Evolutionary conservation across 164 flowering plant species (phyloP).

Genomic region (Nelumbo lutea): DNA sequence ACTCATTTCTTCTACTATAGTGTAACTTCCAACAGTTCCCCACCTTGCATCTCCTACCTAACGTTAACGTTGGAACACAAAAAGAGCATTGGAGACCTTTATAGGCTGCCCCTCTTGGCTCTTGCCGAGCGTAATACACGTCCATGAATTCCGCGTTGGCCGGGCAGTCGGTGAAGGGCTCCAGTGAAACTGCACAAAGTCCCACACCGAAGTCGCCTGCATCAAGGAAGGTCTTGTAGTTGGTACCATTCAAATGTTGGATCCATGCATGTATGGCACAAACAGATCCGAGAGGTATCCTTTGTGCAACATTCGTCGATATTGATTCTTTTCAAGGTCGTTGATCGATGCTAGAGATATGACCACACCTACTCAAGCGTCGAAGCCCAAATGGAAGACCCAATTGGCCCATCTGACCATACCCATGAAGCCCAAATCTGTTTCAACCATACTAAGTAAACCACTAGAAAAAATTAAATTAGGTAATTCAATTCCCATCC

Average conservation of each 20-base stretch:
- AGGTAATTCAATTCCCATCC: no score
- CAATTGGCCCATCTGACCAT: conserved; percentile 54
- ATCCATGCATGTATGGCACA: conserved; percentile 60
- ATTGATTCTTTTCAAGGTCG: conserved; percentile 31
- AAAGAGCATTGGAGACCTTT: conserved; percentile 28
- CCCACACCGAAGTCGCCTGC: conserved; percentile 63
- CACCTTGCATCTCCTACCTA: conserved; percentile 52
- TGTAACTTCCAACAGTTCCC: conserved; percentile 32
- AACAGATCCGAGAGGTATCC: conserved; percentile 57
- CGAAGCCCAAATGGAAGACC: conserved; percentile 47
- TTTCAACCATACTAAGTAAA: no score
- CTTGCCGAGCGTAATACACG: conserved; percentile 20
- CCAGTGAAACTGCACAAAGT: conserved; percentile 32
- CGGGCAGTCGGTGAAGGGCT: conserved; percentile 46
- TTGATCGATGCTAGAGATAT: conserved; percentile 53
- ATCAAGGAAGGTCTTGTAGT: conserved; percentile 43
- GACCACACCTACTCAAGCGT: conserved; percentile 47
- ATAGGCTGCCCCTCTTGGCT: conserved; percentile 35
- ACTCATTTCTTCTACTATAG: no score
- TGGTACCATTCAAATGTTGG: conserved; percentile 50
- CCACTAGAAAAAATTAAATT: no score
- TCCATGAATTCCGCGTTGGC: conserved; percentile 45
- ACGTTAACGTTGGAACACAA: conserved; percentile 45
- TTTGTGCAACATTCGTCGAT: conserved; percentile 42
- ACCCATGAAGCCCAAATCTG: no score